Evolutionary conservation across 2,329 filamentous ascomycete genomes (phyloP), one percentile per base, ranked within the genome.

Genomic region (Ophiocordyceps camponoti-floridani): DNA sequence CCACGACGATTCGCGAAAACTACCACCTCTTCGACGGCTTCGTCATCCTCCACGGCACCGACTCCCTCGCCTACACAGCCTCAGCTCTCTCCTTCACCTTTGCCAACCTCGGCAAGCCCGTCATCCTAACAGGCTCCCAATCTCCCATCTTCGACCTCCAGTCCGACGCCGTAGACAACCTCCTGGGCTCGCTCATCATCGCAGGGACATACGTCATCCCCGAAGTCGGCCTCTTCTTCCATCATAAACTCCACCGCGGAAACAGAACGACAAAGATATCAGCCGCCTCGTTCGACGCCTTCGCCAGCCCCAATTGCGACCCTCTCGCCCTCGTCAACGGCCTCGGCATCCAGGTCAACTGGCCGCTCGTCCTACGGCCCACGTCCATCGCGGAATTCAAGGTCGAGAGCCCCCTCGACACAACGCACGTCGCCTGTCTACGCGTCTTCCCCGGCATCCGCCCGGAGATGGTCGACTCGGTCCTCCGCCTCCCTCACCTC

Each of bases 51-150:
- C 87, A 94, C 60, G 87, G 87, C 48, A 94, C 87, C 7, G 87
- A 94, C 62, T 93, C 84, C 41, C 68, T 94, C 44, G 84, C 82
- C 16, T 94, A 94, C 63, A 91, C 86, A 4, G 84, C 84, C 49
- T 93, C 86, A 5, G 88, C 88, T 4, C 69, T 95, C 47, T 91
- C 84, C 52, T 95, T 94, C 65, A 94, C 94, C 84, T 75, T 94
- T 58, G 75, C 83, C 55, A 86, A 93, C 56, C 70, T 95, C 13
- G 87, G 86, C 43, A 95, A 94, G 66, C 85, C 88, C 2, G 84
- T 94, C 30, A 81, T 95, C 45, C 69, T 95, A 43, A 95, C 88
- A 0, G 81, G 81, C 1, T 82, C 79, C 3, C 82, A 86, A 58
- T 83, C 87, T 1, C 85, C 85, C 42, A 94, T 95, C 72, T 82